phyloP scores from a whole-genome alignment of 2,329 filamentous ascomycete species.

The Diaporthe velutina region DNA sequence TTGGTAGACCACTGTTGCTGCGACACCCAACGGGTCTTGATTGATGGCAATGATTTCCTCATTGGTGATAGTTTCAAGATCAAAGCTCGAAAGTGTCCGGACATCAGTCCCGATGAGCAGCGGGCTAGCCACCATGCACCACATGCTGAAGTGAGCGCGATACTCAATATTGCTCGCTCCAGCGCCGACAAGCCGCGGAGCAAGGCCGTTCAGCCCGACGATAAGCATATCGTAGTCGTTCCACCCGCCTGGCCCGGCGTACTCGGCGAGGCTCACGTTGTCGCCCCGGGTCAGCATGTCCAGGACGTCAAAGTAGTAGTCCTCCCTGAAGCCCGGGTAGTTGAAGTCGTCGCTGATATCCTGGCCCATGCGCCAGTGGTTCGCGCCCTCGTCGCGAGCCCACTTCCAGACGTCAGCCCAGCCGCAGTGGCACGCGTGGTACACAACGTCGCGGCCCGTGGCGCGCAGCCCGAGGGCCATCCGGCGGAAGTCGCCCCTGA shows the following conservation, averaged over 20 bases:
- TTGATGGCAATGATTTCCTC: conserved; percentile 34
- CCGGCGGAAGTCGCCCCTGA: conserved; percentile 24
- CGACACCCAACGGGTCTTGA: conserved; percentile 18
- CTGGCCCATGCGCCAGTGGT: conserved; percentile 35
- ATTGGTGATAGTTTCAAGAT: conserved; percentile 34
- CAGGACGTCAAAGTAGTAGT: conserved; percentile 56
- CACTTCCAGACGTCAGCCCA: conserved; percentile 33
- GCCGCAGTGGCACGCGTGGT: conserved; percentile 34
- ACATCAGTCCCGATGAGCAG: conserved; percentile 32
- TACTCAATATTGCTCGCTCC: conserved; percentile 35
- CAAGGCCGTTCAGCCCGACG: conserved; percentile 29
- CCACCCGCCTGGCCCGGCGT: conserved; percentile 32
- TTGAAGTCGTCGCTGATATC: conserved; percentile 36
- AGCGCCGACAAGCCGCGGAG: conserved; percentile 25
- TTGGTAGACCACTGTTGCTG: conserved; percentile 26
- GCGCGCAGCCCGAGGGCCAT: conserved; percentile 33
- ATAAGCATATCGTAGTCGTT: conserved; percentile 38
- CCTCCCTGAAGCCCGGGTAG: conserved; percentile 25
- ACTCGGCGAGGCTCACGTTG: conserved; percentile 25
- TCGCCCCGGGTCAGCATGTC: conserved; percentile 45
- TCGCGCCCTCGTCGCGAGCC: conserved; percentile 33
- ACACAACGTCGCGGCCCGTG: conserved; percentile 26
- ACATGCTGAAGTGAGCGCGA: conserved; percentile 30
- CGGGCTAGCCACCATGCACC: conserved; percentile 34
- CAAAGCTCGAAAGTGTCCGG: conserved; percentile 13